Evolutionary conservation across 768 basidiomycete genomes (phyloP).

Genomic region (Hygrophorus russula): DNA sequence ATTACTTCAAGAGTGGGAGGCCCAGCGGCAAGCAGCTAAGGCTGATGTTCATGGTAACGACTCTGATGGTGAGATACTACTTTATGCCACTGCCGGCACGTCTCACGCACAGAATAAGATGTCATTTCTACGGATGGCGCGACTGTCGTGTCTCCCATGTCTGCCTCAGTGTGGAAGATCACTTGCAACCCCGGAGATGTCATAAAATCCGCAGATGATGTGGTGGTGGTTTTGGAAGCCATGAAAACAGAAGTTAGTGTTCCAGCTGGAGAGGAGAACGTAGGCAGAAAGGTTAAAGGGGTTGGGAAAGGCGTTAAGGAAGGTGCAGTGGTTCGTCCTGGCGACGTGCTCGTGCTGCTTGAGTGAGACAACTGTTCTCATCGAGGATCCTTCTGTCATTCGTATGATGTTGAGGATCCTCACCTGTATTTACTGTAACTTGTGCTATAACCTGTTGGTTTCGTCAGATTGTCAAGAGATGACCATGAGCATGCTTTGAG

Average conservation of each 20-base stretch:
- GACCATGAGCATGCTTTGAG: too few relatives aligned
- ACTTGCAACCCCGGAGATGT: conserved; percentile 28
- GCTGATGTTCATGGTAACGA: neutral
- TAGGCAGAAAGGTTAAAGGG: conserved; percentile 30
- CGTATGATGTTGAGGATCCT: too few relatives aligned
- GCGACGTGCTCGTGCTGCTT: conserved; percentile 32
- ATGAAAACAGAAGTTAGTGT: conserved; percentile 58
- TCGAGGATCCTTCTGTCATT: too few relatives aligned
- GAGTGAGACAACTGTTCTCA: conserved; percentile 3
- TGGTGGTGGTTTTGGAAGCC: conserved; percentile 44
- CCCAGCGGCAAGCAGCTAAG: conserved; percentile 11
- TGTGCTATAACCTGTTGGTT: too few relatives aligned
- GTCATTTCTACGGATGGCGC: neutral
- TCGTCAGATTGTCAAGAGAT: too few relatives aligned
- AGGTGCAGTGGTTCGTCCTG: conserved; percentile 34
- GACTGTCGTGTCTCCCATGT: conserved; percentile 24
- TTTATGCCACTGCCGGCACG: neutral
- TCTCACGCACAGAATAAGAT: conserved; percentile 1
- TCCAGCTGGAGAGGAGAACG: conserved; percentile 28
- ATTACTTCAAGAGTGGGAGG: conserved; percentile 33
- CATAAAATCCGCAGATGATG: conserved; percentile 28
- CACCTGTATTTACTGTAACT: too few relatives aligned
- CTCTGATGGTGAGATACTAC: too few relatives aligned
- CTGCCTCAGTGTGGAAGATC: conserved; percentile 42
- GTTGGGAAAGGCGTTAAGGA: conserved; percentile 30